These are phyloP conservation scores for Setomelanomma holmii DNA, from an alignment of 2,329 filamentous ascomycete genomes.

Conservation along the genomic window DNA sequence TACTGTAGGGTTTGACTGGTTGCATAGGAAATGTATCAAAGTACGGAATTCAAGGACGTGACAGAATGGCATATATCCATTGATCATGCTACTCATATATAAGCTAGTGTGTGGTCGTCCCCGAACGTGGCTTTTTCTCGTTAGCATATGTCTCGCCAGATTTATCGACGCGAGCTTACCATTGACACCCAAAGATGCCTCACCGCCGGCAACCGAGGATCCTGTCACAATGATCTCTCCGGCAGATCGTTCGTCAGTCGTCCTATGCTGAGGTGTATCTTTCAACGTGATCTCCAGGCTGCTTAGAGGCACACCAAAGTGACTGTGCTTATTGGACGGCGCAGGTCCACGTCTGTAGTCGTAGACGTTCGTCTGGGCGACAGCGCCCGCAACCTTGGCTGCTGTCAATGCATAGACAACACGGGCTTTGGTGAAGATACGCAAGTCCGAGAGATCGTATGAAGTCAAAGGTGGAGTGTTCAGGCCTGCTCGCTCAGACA, in stretches of 20 bases:
- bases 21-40: not conserved
- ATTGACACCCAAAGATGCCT: conserved; percentile 68
- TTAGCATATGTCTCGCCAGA: conserved; percentile 11
- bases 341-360: conserved; percentile 73
- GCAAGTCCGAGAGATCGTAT: conserved; percentile 76
- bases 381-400: conserved; percentile 82
- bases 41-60: not conserved
- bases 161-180: conserved; percentile 18
- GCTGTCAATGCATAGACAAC: conserved; percentile 86
- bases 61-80: not conserved
- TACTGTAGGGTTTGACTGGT: too few species aligned
- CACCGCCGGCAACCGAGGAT: conserved; percentile 73
- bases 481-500: conserved; percentile 74
- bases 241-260: conserved; percentile 62
- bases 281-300: conserved; percentile 79
- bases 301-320: conserved; percentile 84
- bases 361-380: conserved; percentile 85
- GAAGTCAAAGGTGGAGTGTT: conserved; percentile 70
- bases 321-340: conserved; percentile 55
- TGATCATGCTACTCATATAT: conserved; percentile 31
- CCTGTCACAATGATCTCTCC: conserved; percentile 74
- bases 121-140: conserved; percentile 65
- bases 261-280: conserved; percentile 67
- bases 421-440: conserved; percentile 79
- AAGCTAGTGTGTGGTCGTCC: conserved; percentile 76